Base-by-base conservation (phyloP, 805 yeast species). In the Candida parachauliodes region DNA sequence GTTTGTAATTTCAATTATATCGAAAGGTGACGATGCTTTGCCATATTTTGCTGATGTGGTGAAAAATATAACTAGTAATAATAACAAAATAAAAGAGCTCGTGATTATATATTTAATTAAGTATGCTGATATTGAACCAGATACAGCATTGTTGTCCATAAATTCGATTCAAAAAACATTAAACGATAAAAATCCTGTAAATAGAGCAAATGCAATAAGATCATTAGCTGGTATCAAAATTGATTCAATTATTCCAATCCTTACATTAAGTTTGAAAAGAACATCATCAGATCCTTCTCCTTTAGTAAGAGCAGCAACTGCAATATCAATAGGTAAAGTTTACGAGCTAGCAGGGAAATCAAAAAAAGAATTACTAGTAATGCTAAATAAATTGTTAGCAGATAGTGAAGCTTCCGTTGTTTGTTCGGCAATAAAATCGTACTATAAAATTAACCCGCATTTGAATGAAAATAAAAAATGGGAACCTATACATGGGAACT, bases 131-230 rank as follows among this genome's bases (percentile, higher is more conserved):
- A 59, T 69, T 39, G 89, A 87, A 48, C 96, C 93, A 8, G 95
- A 89, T 55, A 74, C 86, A n/a, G 93, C 98, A 2, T 70, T 93
- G 15, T 68, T 93, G 32, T 79, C 96, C 1, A 85, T 93, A 46
- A 93, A 93, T 58, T 85, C 97, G 1, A 84, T 93, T 34, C 98
- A 93, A 57, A 88, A 85, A 59, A 72, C 87, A 1, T 61, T 91
- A 20, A 67, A 73, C 8, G 96, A 88, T 49, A 77, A 78, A 46
- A 74, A 73, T 43, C 83, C 94, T 2, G 71, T 76, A 8, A 66
- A 73, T 12, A 68, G 98, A 45, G 75, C 89, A 2, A 65, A 86
- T 39, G 82, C 95, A 0, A 74, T 93, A 30, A 72, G 89, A 37
- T 81, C 88, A 10, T 71, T 93, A 50, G 79, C 93, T 1, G 89